Evolutionary conservation across 768 basidiomycete genomes (phyloP).

Genomic region (Suillus subalutaceus): DNA sequence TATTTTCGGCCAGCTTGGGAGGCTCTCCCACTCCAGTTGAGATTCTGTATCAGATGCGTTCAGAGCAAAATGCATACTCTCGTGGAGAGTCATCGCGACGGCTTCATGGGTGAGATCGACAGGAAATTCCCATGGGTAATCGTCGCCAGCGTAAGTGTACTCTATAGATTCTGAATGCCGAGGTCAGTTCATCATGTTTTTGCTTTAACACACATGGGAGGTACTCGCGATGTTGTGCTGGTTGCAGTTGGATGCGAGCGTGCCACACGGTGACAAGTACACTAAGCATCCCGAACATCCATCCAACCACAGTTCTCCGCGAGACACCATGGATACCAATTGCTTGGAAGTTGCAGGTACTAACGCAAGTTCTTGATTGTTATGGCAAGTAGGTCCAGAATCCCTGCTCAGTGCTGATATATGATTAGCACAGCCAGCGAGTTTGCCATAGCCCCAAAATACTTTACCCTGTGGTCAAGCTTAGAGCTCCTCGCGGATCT

Average conservation of each 20-base stretch:
- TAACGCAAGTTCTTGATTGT: too few relatives aligned
- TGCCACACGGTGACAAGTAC: background rate
- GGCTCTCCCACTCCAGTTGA: background rate
- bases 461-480: too few relatives aligned
- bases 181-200: background rate
- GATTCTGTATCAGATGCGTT: background rate
- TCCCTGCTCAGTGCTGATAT: too few relatives aligned
- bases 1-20: background rate
- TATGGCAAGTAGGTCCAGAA: too few relatives aligned
- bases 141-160: background rate
- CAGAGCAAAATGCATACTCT: conserved; percentile 3
- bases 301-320: background rate
- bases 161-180: background rate
- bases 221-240: background rate
- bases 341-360: too few relatives aligned
- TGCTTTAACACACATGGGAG: background rate
- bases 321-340: background rate
- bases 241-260: background rate
- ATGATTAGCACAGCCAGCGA: too few relatives aligned
- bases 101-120: background rate
- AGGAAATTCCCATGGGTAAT: background rate
- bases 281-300: background rate
- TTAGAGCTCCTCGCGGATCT: too few relatives aligned
- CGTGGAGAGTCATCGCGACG: conserved; percentile 10
- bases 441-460: too few relatives aligned